phyloP scores from a whole-genome alignment of 148 eudicot species.

The Persicaria tinctoria region DNA sequence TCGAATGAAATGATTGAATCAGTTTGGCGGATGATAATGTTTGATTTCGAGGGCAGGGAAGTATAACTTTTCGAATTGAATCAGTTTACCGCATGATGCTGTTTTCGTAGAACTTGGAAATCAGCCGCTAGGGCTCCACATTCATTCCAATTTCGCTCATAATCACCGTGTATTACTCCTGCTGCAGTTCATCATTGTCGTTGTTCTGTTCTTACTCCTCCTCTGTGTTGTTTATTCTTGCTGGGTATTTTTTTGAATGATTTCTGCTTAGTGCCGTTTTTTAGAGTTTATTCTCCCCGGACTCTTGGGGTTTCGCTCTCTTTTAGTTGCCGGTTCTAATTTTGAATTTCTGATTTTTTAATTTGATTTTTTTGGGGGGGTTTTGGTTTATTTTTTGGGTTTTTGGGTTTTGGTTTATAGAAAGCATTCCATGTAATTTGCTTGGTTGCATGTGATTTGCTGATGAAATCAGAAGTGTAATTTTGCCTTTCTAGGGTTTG shows the following conservation, averaged over 20 bases:
- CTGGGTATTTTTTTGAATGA: not conserved
- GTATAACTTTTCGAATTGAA: too few relatives aligned
- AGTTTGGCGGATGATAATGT: too few relatives aligned
- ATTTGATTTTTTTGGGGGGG: not conserved
- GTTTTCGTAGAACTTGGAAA: too few relatives aligned
- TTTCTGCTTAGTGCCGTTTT: not conserved
- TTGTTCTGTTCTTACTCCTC: not conserved
- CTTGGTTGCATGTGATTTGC: too few relatives aligned
- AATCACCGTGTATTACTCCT: not conserved
- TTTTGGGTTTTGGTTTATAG: not conserved
- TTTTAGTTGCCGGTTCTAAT: not conserved
- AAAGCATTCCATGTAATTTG: not conserved
- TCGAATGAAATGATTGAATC: too few relatives aligned
- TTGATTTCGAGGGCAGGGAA: too few relatives aligned
- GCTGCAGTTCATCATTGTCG: not conserved
- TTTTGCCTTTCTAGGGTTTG: not conserved
- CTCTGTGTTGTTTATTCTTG: not conserved
- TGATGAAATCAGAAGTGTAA: not conserved
- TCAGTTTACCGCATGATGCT: too few relatives aligned
- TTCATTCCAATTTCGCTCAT: not conserved
- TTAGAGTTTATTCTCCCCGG: not conserved
- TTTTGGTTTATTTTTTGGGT: too few relatives aligned
- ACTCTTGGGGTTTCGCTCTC: slow-evolving; percentile 2
- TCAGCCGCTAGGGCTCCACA: too few relatives aligned
- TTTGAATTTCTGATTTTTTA: not conserved